These are phyloP conservation scores for Diplodia intermedia DNA, from an alignment of 2,329 filamentous ascomycete species.

Conservation along the genomic window DNA sequence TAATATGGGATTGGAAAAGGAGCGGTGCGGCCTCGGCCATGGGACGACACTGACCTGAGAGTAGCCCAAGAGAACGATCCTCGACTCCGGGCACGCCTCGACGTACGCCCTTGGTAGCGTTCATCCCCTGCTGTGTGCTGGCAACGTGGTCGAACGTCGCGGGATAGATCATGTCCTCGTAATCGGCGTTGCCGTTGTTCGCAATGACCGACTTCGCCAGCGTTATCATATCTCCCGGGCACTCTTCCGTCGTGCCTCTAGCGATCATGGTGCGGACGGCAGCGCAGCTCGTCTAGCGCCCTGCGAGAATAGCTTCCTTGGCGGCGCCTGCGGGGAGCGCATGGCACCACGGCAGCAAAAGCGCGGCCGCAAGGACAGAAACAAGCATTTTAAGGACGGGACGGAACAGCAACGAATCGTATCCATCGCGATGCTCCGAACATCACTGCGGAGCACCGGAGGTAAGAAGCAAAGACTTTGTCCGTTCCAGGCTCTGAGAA, in stretches of 20 bases:
- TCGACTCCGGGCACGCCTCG: slow-evolving; percentile 23
- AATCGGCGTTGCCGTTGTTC: slow-evolving; percentile 20
- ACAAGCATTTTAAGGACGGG: slow-evolving; percentile 6
- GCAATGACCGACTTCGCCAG: slow-evolving; percentile 27
- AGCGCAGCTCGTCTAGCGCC: slow-evolving; percentile 25
- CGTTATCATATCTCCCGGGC: slow-evolving; percentile 23
- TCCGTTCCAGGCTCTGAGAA: not conserved
- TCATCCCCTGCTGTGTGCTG: slow-evolving; percentile 17
- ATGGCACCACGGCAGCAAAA: slow-evolving; percentile 19
- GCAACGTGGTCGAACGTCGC: slow-evolving; percentile 8
- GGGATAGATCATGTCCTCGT: slow-evolving; percentile 28
- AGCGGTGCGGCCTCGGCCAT: slow-evolving; percentile 25
- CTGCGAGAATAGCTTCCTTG: slow-evolving; percentile 10
- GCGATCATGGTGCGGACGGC: slow-evolving; percentile 20
- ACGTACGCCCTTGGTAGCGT: slow-evolving; percentile 20
- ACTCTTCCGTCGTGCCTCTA: slow-evolving; percentile 28
- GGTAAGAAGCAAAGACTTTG: not conserved
- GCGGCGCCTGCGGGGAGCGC: slow-evolving; percentile 15
- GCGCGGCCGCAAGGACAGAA: not conserved
- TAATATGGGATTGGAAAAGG: slow-evolving; percentile 30
- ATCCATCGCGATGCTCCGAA: not conserved
- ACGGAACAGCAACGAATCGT: not conserved
- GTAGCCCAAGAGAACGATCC: slow-evolving; percentile 25
- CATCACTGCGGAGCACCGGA: not conserved
- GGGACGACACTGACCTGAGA: slow-evolving; percentile 23